Percentiles rank a stretch among this genome's conserved stretches.
phyloP scores from a whole-genome alignment of 2,329 filamentous ascomycete genomes.

The Aspergillus pseudotamarii region DNA sequence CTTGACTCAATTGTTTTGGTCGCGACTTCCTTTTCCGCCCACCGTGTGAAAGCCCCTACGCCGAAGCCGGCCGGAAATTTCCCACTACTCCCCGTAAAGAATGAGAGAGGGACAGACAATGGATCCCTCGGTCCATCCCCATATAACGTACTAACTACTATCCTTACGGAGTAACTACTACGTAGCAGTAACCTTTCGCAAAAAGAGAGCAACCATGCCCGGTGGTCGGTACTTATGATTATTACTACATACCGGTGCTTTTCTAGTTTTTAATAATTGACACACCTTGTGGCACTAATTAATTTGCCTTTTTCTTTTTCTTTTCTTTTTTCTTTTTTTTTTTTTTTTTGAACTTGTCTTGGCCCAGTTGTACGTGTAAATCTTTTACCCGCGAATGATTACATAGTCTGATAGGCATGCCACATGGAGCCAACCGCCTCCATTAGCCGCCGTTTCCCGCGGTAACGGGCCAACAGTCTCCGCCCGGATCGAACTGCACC shows the following conservation, averaged over 20 bases:
- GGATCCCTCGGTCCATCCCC: neutral
- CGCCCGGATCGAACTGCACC: slow-evolving; percentile 14
- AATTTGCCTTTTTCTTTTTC: neutral
- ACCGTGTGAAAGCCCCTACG: slow-evolving; percentile 22
- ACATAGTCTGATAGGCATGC: neutral
- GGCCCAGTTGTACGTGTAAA: neutral
- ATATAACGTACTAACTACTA: neutral
- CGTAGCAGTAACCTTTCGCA: neutral
- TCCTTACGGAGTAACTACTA: neutral
- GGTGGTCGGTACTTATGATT: too few relatives aligned
- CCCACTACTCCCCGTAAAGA: neutral
- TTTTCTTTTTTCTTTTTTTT: too few relatives aligned
- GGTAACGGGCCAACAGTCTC: slow-evolving; percentile 14
- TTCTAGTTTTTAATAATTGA: too few relatives aligned
- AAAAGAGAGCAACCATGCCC: neutral
- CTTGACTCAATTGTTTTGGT: slow-evolving; percentile 4
- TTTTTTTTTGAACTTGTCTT: neutral
- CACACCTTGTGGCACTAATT: neutral
- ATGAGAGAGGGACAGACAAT: neutral
- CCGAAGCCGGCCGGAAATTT: slow-evolving; percentile 30
- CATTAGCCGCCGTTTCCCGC: slow-evolving; percentile 20
- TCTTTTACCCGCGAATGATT: neutral
- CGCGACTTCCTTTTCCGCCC: slow-evolving; percentile 24
- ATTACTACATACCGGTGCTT: neutral
- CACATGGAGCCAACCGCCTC: neutral